Conservation (phyloP, 2,329 filamentous ascomycete genomes). For the Fusarium miscanthi region DNA sequence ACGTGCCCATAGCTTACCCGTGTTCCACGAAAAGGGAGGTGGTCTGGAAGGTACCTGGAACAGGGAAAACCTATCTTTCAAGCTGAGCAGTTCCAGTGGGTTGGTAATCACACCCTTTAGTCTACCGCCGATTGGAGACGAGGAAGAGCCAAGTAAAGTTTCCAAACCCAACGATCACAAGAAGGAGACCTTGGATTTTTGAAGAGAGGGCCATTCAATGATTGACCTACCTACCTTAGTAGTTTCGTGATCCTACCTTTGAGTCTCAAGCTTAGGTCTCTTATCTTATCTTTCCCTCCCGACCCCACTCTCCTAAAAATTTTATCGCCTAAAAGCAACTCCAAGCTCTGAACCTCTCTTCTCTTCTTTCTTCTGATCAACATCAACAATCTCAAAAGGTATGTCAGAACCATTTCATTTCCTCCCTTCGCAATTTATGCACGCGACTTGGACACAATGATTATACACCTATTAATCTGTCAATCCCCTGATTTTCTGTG, state of each 20-base stretch:
- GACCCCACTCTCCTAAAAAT: conserved; percentile 39
- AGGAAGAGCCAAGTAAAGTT: conserved; percentile 56
- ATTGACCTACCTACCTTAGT: background rate
- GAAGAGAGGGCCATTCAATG: conserved; percentile 39
- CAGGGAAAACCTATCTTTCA: conserved; percentile 91
- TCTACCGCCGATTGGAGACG: conserved; percentile 85
- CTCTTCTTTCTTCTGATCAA: conserved; percentile 35
- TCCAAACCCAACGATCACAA: conserved; percentile 67
- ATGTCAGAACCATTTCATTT: conserved; percentile 24
- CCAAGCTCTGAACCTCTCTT: conserved; percentile 23
- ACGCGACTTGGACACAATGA: conserved; percentile 53
- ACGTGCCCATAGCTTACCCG: conserved; percentile 82
- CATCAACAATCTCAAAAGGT: conserved; percentile 34
- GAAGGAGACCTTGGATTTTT: conserved; percentile 78
- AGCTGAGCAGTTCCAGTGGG: conserved; percentile 80
- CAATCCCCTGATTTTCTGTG: conserved; percentile 67
- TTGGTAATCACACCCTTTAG: conserved; percentile 90
- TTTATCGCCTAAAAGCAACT: conserved; percentile 37
- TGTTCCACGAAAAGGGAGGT: conserved; percentile 89
- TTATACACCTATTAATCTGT: conserved; percentile 67
- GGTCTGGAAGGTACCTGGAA: conserved; percentile 75
- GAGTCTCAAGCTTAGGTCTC: background rate
- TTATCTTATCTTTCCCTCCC: conserved; percentile 23
- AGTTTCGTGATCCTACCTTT: background rate
- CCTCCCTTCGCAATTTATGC: background rate